A percentile compares a stretch with the other conserved stretches of the same genome.
phyloP scores from a whole-genome alignment of 208 protist genomes.

The Leishmania guyanensis region DNA sequence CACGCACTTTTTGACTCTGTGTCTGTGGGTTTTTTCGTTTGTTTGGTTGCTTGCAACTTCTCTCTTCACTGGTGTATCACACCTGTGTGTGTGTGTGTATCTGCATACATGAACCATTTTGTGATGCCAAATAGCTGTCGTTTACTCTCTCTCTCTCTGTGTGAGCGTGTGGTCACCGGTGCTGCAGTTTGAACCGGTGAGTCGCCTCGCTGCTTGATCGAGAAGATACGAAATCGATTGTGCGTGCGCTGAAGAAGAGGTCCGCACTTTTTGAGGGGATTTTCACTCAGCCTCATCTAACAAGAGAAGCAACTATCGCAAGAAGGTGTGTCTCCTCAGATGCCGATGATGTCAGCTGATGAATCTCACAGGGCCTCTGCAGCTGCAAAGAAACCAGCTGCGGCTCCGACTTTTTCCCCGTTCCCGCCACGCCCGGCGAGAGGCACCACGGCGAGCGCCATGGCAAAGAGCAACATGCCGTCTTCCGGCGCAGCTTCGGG shows the following conservation, averaged over 20 bases:
- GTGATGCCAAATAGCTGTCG: neutral
- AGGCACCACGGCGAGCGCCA: neutral
- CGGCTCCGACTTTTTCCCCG: neutral
- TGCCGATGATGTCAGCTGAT: conserved; percentile 7
- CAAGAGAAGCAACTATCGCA: neutral
- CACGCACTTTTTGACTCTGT: neutral
- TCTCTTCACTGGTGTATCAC: neutral
- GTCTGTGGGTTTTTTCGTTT: neutral
- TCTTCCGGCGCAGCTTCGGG: neutral
- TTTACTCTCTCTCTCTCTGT: neutral
- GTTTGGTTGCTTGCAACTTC: no score
- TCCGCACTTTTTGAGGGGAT: neutral
- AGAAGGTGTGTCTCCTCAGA: neutral
- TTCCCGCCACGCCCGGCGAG: conserved; percentile 1
- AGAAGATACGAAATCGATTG: neutral
- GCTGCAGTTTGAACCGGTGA: neutral
- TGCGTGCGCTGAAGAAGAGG: neutral
- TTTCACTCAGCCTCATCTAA: neutral
- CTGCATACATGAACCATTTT: neutral
- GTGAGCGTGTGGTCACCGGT: neutral
- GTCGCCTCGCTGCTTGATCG: neutral
- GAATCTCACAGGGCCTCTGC: conserved; percentile 8
- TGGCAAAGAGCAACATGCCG: neutral
- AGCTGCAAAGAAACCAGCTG: neutral
- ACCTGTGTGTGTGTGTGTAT: neutral